Base-by-base conservation (phyloP, 2,329 filamentous ascomycete species). In the Cytospora paraplurivora region DNA sequence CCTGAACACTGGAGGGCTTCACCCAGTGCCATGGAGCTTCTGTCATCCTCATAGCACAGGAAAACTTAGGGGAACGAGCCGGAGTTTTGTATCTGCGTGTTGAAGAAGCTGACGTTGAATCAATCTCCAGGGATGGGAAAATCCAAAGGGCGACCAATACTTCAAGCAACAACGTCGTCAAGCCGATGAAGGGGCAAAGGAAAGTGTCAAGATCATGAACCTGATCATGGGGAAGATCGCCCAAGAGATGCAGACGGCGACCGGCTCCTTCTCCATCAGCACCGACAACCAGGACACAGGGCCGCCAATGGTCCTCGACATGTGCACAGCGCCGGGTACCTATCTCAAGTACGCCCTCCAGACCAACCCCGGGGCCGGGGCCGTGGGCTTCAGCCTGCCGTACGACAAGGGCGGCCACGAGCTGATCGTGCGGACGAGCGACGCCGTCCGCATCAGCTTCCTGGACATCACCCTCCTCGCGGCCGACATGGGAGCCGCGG, bases 381-480 rank as follows among this genome's bases (percentile, higher is more conserved):
- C 47, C 1, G n/a, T 64, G 13, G 77, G 73, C 0, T 76, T 84
- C 62, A 83, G 69, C 35, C 71, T 85, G 1, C 78, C 81, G 0
- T 11, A 59, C 0, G 49, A 68, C 0, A 51, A 71, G 0, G 82
- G 81, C 0, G 83, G 82, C 0, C 76, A 83, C 62, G 55, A 71
- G 15, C 63, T 79, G 1, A 64, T 75, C 1, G 35, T 82, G 0
- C 60, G 37, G 3, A 51, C 56, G 1, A 56, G 65, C 2, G 37
- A 52, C 3, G 35, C 62, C 7, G 56, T 75, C n/a, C 50, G 64
- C 1, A 56, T 72, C 17, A 57, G 64, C 0, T 73, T 72, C 51
- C 63, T 79, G 2, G 84, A 86, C 67, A 72, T 85, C 59, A 85
- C 80, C 1, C 81, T 85, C 77, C 74, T 85, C 0, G 78, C 77